Evolutionary conservation across 1,139 yeast genomes (phyloP), one percentile per base, ranked within the genome.

Genomic region (Pichia inconspicua): DNA sequence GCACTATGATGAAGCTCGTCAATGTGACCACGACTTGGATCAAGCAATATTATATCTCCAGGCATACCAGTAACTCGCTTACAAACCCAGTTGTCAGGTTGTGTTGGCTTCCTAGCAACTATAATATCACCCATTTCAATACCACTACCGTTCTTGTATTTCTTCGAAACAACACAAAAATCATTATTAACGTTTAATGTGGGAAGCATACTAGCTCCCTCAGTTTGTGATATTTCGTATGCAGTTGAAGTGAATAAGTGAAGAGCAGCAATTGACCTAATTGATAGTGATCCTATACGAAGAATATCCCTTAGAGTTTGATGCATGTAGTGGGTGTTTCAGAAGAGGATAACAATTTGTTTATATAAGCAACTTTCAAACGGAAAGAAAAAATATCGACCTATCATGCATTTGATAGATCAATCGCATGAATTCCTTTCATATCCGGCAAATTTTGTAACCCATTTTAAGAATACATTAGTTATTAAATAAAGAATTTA

Each of bases 31-130:
- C 77, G 71, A 39, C 88, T 78, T 10, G 97, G 97, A 63, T 90
- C 97, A 2, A 88, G 73, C 51, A 84, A 66, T 3, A 90, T 77
- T 15, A 81, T 62, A 67, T 90, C 97, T 0, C 97, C 97, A 0
- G 97, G 95, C 96, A 90, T 84, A 0, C 97, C 98, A 0, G 96
- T 83, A 38, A 92, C 82, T 50, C 98, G 72, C 63, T 92, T 92
- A 62, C 97, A 92, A 3, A 92, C 95, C 49, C 95, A 70, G 59
- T 83, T 89, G 22, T 74, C 73, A 0, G 96, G 95, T 55, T 86
- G 94, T 2, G 95, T 87, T 1, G 98, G 98, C 63, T 94, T 92
- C 36, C 77, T 69, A 1, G 96, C 94, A 35, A 92, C 94, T 4
- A 94, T 77, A 51, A 94, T 75, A 62, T 92, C 98, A 0, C 99